Conservation (phyloP, 345 rosid species). For the Rhodomyrtus tomentosa region DNA sequence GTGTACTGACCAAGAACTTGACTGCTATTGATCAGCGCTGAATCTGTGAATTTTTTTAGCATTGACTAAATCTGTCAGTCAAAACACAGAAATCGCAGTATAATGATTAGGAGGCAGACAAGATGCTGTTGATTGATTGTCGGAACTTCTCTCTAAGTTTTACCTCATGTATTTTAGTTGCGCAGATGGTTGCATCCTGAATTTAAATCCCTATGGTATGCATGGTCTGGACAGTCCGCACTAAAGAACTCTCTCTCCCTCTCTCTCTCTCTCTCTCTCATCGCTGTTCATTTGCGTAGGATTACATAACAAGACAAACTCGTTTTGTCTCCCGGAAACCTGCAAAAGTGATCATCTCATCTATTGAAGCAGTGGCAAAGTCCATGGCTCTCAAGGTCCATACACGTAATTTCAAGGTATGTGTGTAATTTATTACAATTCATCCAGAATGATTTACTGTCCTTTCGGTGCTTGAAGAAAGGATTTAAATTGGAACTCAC, state of each 20-base stretch:
- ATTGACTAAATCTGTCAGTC: neutral
- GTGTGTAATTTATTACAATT: neutral
- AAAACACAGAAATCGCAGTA: neutral
- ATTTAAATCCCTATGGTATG: neutral
- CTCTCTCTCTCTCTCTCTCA: neutral
- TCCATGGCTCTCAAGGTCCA: constrained; percentile 58
- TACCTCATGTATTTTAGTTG: neutral
- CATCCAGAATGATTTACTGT: neutral
- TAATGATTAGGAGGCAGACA: neutral
- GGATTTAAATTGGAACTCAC: neutral
- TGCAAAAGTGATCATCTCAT: constrained; percentile 52
- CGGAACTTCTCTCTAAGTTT: neutral
- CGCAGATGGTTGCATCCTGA: neutral
- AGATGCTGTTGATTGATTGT: neutral
- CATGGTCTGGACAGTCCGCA: neutral
- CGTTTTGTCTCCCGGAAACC: constrained; percentile 68
- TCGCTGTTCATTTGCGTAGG: constrained; percentile 24
- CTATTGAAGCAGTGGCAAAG: constrained; percentile 55
- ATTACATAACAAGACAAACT: constrained; percentile 64
- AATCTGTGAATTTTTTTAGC: neutral
- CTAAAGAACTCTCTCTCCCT: neutral
- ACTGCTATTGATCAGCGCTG: neutral
- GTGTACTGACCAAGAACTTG: neutral
- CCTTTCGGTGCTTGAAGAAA: neutral
- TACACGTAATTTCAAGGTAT: constrained; percentile 74